Evolutionary conservation across 345 rosid genomes (phyloP).

Genomic region (Gossypium turneri): DNA sequence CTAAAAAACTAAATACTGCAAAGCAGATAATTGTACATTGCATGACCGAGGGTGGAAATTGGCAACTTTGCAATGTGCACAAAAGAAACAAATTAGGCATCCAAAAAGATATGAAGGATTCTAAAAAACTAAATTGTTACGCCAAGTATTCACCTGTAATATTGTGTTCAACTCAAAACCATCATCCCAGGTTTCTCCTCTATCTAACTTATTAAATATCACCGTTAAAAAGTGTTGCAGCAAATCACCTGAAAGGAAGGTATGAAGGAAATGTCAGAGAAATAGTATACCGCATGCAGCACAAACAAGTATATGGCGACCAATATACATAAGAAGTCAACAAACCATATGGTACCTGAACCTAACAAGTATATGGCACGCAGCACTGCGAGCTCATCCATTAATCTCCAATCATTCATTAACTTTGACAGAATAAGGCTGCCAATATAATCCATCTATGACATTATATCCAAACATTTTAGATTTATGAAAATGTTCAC

Average conservation of each 20-base stretch:
- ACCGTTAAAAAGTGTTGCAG: constrained; percentile 88
- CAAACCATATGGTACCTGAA: constrained; percentile 52
- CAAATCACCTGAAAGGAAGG: constrained; percentile 67
- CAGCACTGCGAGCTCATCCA: constrained; percentile 94
- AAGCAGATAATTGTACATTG: constrained; percentile 1
- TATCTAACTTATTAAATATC: constrained; percentile 73
- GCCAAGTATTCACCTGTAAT: constrained; percentile 61
- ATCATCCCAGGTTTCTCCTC: constrained; percentile 88
- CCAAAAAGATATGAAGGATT: constrained; percentile 10
- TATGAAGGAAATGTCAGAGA: constrained; percentile 19
- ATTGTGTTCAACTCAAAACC: constrained; percentile 86
- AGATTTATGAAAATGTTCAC: constrained; percentile 12
- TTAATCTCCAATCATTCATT: constrained; percentile 91
- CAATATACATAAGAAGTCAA: constrained; percentile 13
- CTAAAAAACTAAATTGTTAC: not conserved
- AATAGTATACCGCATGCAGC: not conserved
- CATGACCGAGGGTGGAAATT: not conserved
- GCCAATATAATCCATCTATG: constrained; percentile 79
- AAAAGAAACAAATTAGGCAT: not conserved
- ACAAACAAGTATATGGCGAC: not conserved
- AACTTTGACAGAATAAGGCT: constrained; percentile 68
- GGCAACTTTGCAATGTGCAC: not conserved
- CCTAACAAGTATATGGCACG: constrained; percentile 97
- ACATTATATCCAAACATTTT: constrained; percentile 23
- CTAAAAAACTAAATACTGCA: not conserved